Conservation (phyloP, 441 rosid genomes). For the Bocquillonia castaneifolia region DNA sequence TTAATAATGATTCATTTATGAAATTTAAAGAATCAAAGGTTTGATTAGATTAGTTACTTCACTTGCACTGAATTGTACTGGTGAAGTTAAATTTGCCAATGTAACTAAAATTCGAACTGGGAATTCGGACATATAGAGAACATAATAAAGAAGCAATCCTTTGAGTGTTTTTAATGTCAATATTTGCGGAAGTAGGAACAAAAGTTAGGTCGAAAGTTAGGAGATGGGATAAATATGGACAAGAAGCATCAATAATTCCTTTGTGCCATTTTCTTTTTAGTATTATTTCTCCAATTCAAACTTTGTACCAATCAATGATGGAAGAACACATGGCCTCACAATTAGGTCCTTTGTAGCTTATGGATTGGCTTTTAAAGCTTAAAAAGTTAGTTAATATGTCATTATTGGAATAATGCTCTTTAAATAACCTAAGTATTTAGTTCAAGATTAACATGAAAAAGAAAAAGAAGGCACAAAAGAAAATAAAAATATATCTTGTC, state of each 20-base stretch:
- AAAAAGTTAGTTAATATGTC: constrained; percentile 2
- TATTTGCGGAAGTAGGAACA: background rate
- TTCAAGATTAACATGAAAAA: background rate
- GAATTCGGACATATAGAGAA: background rate
- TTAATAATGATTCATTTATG: background rate
- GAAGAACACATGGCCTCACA: background rate
- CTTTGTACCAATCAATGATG: background rate
- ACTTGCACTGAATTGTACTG: too few relatives aligned
- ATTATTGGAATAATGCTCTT: background rate
- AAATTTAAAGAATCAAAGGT: background rate
- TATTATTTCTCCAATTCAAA: background rate
- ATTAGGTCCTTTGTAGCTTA: background rate
- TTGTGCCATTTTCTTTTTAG: background rate
- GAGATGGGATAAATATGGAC: background rate
- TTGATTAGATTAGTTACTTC: too few relatives aligned
- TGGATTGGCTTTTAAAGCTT: constrained; percentile 7
- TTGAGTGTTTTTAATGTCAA: background rate
- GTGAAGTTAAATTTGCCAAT: too few relatives aligned
- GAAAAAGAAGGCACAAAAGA: background rate
- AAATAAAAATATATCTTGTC: background rate
- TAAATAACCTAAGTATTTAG: background rate
- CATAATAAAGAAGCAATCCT: background rate
- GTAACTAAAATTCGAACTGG: too few relatives aligned
- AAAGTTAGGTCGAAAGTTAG: background rate
- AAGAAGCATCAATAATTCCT: background rate